Evolutionary conservation across 1,139 yeast species (phyloP).

Genomic region (Kurtzmaniella quercitrusa): DNA sequence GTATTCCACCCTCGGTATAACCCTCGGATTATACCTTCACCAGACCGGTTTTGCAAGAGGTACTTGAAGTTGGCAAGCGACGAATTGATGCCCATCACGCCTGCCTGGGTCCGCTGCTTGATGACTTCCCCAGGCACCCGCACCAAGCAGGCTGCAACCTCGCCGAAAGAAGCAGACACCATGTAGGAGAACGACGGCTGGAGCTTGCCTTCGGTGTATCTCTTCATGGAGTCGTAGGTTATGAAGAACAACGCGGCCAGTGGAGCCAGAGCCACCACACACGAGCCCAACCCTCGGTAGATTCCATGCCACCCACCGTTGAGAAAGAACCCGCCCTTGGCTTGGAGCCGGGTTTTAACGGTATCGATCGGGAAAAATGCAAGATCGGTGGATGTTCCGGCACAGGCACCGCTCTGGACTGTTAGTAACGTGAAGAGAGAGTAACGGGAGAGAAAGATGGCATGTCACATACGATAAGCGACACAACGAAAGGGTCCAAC

Average conservation of each 20-base stretch:
- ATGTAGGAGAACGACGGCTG: constrained; percentile 59
- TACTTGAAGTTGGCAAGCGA: constrained; percentile 62
- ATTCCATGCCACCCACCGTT: constrained; percentile 94
- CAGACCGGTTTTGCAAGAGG: constrained; percentile 52
- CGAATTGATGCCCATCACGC: constrained; percentile 45
- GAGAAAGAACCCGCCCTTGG: constrained; percentile 85
- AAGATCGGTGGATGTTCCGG: constrained; percentile 93
- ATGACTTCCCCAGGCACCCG: constrained; percentile 97
- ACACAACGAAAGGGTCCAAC: constrained; percentile 8
- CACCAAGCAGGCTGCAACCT: constrained; percentile 85
- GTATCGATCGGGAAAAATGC: constrained; percentile 97
- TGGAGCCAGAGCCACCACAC: constrained; percentile 94
- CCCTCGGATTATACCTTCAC: constrained; percentile 76
- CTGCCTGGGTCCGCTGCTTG: constrained; percentile 90
- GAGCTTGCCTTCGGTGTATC: constrained; percentile 35
- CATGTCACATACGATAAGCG: constrained; percentile 6
- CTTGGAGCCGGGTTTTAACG: constrained; percentile 87
- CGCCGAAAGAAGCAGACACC: constrained; percentile 86
- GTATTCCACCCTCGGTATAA: constrained; percentile 91
- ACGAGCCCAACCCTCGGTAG: constrained; percentile 88
- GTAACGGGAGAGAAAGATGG: not conserved
- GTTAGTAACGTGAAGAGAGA: constrained; percentile 10
- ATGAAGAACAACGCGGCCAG: constrained; percentile 85
- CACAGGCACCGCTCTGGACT: constrained; percentile 80
- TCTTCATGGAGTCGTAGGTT: constrained; percentile 78